Conservation (phyloP, 345 rosid species). For the Punica granatum region DNA sequence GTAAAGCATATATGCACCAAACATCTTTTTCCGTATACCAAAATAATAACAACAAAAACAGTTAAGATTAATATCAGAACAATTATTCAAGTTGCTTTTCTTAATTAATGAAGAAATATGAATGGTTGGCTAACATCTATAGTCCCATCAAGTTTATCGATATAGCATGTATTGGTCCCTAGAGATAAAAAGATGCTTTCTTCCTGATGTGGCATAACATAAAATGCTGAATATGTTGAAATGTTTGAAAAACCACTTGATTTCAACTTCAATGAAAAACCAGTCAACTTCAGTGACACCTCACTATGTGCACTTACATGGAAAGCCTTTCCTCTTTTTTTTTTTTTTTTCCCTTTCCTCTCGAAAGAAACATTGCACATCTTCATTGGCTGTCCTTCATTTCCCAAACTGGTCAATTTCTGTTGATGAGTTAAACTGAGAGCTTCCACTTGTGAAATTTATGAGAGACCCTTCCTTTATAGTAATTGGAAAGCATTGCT, state of each 20-base stretch:
- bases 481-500: conserved; percentile 14
- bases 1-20: neutral
- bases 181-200: neutral
- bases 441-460: conserved; percentile 25
- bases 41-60: no score
- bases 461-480: conserved; percentile 17
- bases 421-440: neutral
- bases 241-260: neutral
- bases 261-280: neutral
- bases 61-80: no score
- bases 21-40: no score
- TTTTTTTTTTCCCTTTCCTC: no score
- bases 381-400: neutral
- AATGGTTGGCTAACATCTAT: no score
- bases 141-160: no score
- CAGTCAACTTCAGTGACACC: conserved; percentile 3
- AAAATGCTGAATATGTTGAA: neutral
- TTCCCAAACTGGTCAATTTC: neutral
- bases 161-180: neutral
- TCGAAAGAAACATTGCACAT: neutral
- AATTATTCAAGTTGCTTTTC: no score
- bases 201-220: neutral
- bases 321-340: neutral
- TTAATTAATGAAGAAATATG: no score
- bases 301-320: neutral